Conservation (phyloP, 176 grass and related monocot species). For the Oryza meridionalis region DNA sequence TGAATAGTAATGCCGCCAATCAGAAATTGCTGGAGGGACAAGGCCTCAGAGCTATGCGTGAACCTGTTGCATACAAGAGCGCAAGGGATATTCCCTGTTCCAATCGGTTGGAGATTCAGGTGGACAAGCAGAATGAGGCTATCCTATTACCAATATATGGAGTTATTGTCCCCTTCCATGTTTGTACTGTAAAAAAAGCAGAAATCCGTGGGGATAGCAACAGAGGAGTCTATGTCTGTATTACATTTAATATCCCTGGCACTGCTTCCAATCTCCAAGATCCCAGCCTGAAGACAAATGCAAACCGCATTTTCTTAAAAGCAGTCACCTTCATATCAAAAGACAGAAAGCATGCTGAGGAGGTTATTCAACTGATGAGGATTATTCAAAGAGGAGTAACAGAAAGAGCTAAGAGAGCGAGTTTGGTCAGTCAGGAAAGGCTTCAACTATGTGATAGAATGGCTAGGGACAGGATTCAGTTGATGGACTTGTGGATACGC, state of each 20-base stretch:
- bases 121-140: constrained; percentile 66
- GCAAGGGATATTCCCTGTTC: constrained; percentile 57
- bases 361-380: constrained; percentile 66
- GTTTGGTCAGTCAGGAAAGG: constrained; percentile 71
- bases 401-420: constrained; percentile 74
- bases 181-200: constrained; percentile 70
- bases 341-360: constrained; percentile 61
- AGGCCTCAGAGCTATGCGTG: constrained; percentile 47
- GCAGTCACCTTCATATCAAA: constrained; percentile 71
- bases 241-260: constrained; percentile 69
- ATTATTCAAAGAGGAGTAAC: constrained; percentile 59
- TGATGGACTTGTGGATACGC: constrained; percentile 63
- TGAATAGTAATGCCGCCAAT: no score
- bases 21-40: constrained; percentile 26
- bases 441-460: constrained; percentile 41
- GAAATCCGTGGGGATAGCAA: constrained; percentile 61
- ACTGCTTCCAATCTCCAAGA: constrained; percentile 56
- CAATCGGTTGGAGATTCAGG: constrained; percentile 59
- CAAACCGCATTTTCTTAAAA: constrained; percentile 51
- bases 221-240: constrained; percentile 52
- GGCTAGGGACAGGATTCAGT: constrained; percentile 48
- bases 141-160: constrained; percentile 71
- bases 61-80: constrained; percentile 67
- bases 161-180: constrained; percentile 71
- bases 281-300: background rate